A percentile compares a stretch with the other conserved stretches of the same genome.
Conservation (phyloP, 148 eudicot genomes). For the Diospyros lotus region DNA sequence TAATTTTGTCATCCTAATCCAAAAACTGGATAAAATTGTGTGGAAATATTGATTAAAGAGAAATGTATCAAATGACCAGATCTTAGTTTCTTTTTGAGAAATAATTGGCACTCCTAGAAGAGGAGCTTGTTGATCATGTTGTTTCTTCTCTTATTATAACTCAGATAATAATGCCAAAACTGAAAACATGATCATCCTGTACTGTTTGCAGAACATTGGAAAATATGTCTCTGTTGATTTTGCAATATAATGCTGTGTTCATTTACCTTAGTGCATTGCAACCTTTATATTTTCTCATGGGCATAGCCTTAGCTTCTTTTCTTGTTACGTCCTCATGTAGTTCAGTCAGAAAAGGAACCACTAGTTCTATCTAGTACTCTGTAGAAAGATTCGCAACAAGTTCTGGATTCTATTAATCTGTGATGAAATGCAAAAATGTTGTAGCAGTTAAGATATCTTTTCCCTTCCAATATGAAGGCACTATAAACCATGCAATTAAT, state of each 20-base stretch:
- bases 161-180: neutral
- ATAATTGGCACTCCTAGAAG: neutral
- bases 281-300: neutral
- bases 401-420: neutral
- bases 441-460: neutral
- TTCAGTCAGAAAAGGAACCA: neutral
- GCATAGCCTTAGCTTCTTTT: neutral
- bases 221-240: neutral
- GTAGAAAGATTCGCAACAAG: too few species aligned
- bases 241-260: neutral
- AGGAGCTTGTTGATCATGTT: neutral
- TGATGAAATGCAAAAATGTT: neutral
- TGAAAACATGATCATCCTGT: neutral
- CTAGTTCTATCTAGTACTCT: neutral
- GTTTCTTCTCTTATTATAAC: neutral
- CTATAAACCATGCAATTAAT: neutral
- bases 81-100: neutral
- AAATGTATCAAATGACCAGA: neutral
- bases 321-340: neutral
- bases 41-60: neutral
- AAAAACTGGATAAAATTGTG: neutral
- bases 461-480: neutral
- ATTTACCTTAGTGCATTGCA: neutral
- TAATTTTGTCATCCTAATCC: neutral
- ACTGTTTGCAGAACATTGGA: neutral